phyloP scores from a whole-genome alignment of 2,329 filamentous ascomycete genomes.

The Didymella segeticola region DNA sequence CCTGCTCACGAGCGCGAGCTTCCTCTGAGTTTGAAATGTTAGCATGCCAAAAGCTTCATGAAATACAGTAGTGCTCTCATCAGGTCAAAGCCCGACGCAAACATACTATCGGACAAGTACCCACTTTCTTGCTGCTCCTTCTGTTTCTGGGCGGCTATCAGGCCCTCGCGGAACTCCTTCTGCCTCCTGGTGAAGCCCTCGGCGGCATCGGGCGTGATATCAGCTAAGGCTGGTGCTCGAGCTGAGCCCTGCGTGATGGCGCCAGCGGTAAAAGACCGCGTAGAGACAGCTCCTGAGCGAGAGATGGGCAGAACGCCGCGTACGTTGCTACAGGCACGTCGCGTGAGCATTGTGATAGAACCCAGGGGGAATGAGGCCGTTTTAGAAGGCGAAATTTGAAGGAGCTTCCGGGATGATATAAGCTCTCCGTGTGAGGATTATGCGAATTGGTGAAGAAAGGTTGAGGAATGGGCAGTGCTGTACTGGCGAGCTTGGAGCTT shows the following conservation, averaged over 20 bases:
- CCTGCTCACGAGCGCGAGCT: constrained; percentile 66
- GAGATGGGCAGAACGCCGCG: constrained; percentile 31
- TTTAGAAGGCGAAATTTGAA: neutral
- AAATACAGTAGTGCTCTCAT: constrained; percentile 17
- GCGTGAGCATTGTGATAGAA: constrained; percentile 40
- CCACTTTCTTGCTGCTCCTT: constrained; percentile 86
- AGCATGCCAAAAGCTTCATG: constrained; percentile 64
- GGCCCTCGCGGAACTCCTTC: constrained; percentile 82
- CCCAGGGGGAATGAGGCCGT: neutral
- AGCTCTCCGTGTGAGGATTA: neutral
- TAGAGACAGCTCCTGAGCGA: constrained; percentile 19
- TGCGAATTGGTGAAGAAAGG: neutral
- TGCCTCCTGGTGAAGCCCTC: constrained; percentile 82
- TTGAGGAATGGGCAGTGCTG: constrained; percentile 1
- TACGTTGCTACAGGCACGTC: constrained; percentile 37
- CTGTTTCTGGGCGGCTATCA: constrained; percentile 76
- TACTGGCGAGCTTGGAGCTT: constrained; percentile 10
- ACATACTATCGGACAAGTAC: constrained; percentile 57
- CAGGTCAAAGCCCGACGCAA: constrained; percentile 45
- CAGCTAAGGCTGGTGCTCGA: constrained; percentile 75
- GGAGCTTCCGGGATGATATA: neutral
- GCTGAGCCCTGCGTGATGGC: constrained; percentile 32
- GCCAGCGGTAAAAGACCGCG: constrained; percentile 40
- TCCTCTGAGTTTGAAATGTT: constrained; percentile 56
- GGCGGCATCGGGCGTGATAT: constrained; percentile 77